A percentile compares a stretch with the other conserved stretches of the same genome.
phyloP scores from a whole-genome alignment of 164 flowering plant genomes.

The Kalanchoe fedtschenkoi region DNA sequence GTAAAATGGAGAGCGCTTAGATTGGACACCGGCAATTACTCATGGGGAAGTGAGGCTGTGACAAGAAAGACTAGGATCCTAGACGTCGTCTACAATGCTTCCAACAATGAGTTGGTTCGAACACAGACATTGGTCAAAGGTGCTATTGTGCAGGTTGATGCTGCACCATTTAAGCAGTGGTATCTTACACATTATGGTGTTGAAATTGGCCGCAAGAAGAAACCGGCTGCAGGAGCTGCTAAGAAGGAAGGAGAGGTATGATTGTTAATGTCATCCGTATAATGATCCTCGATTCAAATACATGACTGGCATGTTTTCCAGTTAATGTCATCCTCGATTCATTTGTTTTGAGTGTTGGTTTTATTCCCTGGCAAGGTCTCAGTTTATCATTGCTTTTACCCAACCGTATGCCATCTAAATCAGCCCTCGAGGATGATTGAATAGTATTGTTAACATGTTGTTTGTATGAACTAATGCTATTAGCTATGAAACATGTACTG shows the following conservation, averaged over 20 bases:
- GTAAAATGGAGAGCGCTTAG: conserved; percentile 54
- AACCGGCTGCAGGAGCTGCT: conserved; percentile 18
- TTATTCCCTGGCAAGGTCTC: too few species aligned
- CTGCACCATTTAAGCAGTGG: conserved; percentile 61
- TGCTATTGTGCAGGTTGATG: conserved; percentile 55
- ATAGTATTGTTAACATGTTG: too few species aligned
- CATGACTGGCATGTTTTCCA: too few species aligned
- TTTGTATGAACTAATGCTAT: too few species aligned
- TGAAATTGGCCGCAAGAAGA: conserved; percentile 58
- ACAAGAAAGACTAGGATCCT: conserved; percentile 48
- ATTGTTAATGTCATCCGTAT: neutral
- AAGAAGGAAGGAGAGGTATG: conserved; percentile 58
- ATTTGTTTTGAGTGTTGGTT: too few species aligned
- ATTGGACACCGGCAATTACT: conserved; percentile 45
- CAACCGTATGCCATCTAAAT: too few species aligned
- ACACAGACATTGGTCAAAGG: conserved; percentile 58
- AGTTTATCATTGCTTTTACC: too few species aligned
- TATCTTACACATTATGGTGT: conserved; percentile 55
- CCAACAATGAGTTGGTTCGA: conserved; percentile 51
- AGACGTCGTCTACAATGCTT: conserved; percentile 54
- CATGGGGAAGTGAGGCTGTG: too few species aligned
- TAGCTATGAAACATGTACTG: too few species aligned
- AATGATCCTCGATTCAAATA: too few species aligned
- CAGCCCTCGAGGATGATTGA: too few species aligned
- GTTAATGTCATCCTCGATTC: too few species aligned